phyloP scores from a whole-genome alignment of 768 basidiomycete species.

The Postia placenta region DNA sequence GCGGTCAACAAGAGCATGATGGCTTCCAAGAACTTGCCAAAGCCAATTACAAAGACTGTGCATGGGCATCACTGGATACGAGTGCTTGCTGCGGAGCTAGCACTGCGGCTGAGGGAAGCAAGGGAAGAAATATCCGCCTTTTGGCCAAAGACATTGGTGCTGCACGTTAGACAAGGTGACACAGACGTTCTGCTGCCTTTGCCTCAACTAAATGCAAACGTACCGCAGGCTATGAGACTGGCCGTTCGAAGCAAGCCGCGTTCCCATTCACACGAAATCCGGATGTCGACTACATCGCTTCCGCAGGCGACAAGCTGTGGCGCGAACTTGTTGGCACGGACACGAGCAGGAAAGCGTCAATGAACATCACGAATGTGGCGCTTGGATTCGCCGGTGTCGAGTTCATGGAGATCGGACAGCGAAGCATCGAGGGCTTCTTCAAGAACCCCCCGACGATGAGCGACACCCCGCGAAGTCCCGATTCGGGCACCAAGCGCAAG shows the following conservation, averaged over 20 bases:
- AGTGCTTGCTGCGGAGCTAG: slow-evolving; percentile 86
- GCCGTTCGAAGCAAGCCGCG: slow-evolving; percentile 75
- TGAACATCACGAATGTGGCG: slow-evolving; percentile 69
- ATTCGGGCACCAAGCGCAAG: slow-evolving; percentile 3
- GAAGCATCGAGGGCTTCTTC: slow-evolving; percentile 85
- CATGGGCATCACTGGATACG: slow-evolving; percentile 90
- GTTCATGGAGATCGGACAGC: slow-evolving; percentile 69
- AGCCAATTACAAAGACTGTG: slow-evolving; percentile 62
- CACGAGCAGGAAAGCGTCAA: slow-evolving; percentile 21
- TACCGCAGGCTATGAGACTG: slow-evolving; percentile 52
- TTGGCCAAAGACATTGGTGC: slow-evolving; percentile 90
- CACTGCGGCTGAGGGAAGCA: slow-evolving; percentile 78
- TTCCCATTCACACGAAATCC: slow-evolving; percentile 81
- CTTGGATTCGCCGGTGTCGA: slow-evolving; percentile 79
- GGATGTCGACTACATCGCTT: slow-evolving; percentile 69
- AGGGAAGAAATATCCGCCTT: slow-evolving; percentile 63
- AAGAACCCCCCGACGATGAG: slow-evolving; percentile 26
- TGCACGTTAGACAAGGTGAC: slow-evolving; percentile 69
- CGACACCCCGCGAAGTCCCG: not conserved
- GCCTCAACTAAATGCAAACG: not conserved
- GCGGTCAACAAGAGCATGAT: slow-evolving; percentile 86
- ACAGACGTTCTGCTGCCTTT: not conserved
- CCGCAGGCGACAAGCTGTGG: slow-evolving; percentile 78
- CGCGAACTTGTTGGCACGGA: slow-evolving; percentile 70
- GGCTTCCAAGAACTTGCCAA: slow-evolving; percentile 90